phyloP scores from a whole-genome alignment of 345 rosid genomes.

The Kandelia obovata region DNA sequence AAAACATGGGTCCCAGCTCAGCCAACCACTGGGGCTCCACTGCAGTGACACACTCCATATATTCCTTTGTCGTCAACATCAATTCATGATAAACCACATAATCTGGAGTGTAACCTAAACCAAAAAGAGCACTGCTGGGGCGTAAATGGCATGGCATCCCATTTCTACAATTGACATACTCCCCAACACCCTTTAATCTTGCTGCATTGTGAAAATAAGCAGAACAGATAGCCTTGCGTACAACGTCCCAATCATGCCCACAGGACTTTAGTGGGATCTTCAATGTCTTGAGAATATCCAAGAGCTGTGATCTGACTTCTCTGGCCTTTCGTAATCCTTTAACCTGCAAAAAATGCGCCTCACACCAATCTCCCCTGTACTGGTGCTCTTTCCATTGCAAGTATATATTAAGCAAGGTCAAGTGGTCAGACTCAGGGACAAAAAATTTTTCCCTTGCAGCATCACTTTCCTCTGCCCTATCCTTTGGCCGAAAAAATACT shows the following conservation, averaged over 20 bases:
- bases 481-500: constrained; percentile 94
- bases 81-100: constrained; percentile 88
- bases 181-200: constrained; percentile 86
- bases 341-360: constrained; percentile 76
- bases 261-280: constrained; percentile 78
- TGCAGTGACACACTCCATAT: constrained; percentile 94
- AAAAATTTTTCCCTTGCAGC: constrained; percentile 86
- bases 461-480: constrained; percentile 93
- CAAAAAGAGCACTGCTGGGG: constrained; percentile 90
- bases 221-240: constrained; percentile 85
- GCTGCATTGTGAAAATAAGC: constrained; percentile 97
- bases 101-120: constrained; percentile 81
- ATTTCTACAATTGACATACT: constrained; percentile 75
- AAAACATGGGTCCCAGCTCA: constrained; percentile 95
- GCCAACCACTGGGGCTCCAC: constrained; percentile 97
- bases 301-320: constrained; percentile 93
- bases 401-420: constrained; percentile 78
- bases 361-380: constrained; percentile 96
- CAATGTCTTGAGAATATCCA: constrained; percentile 78
- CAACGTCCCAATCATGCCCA: constrained; percentile 66
- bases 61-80: constrained; percentile 84
- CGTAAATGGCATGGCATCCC: constrained; percentile 97
- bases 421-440: constrained; percentile 93
- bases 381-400: constrained; percentile 94
- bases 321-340: constrained; percentile 84